Evolutionary conservation across 345 rosid genomes (phyloP), one percentile per base, ranked within the genome.

Genomic region (Isatis tinctoria): DNA sequence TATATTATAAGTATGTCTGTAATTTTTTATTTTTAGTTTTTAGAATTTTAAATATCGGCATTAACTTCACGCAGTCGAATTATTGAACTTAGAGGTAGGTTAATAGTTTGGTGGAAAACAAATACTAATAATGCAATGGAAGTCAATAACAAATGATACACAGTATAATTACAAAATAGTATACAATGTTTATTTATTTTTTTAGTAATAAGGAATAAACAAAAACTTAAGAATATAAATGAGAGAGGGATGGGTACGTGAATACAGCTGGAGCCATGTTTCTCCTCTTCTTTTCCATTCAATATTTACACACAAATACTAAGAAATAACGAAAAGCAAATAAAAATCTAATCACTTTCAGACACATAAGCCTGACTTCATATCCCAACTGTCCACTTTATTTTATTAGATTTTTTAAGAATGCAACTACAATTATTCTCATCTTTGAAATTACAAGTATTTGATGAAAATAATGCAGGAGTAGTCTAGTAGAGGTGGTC

Each of bases 201-300:
- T 6, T 24, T 17, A 61, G 30, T 18, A 60, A 67, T n/a, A 60
- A 13, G 16, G 35, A 67, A 66, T 40, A 68, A 72, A 37, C 14
- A 68, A 47, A 52, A 32, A 0, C 0, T 60, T 43, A 69, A 75
- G 45, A 60, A 75, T 45, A 37, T 40, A 65, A 60, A 51, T 59
- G n/a, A 71, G 69, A 68, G 74, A 60, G 76, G 83, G 71, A 71
- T 71, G 63, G 57, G 76, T 77, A 61, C 78, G 86, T 82, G 92
- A 83, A 86, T 71, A 90, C 89, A 90, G 92, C 90, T 90, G 92
- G 83, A 86, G 74, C 75, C 80, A 77, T 74, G 49, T 70, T 74
- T 79, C 65, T 85, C 52, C 14, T 53, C 24, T 35, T 69, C 61
- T 69, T 62, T 69, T 20, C 17, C 60, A 61, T 69, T 70, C 37